A percentile compares a stretch with the other conserved stretches of the same genome.
phyloP scores from a whole-genome alignment of 371 early-diverging fungal species.

The Mortierella sp. region DNA sequence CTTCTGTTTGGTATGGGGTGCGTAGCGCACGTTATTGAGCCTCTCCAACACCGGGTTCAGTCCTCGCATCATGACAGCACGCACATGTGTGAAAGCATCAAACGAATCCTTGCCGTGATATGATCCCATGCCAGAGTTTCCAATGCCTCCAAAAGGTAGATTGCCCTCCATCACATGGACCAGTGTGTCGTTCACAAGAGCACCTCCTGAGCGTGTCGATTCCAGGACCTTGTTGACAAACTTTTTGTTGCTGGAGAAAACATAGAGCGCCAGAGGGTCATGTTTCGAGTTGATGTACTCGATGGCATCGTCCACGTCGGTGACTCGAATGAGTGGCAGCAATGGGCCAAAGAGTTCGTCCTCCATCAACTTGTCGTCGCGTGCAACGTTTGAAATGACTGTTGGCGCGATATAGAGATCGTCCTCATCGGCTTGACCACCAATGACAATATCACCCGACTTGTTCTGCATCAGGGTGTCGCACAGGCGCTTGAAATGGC shows the following conservation, averaged over 20 bases:
- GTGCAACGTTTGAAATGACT: constrained; percentile 63
- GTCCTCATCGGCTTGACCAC: constrained; percentile 63
- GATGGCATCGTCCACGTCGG: constrained; percentile 77
- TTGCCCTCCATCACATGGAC: constrained; percentile 67
- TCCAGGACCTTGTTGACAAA: constrained; percentile 58
- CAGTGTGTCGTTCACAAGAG: constrained; percentile 84
- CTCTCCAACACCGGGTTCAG: constrained; percentile 53
- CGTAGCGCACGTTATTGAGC: constrained; percentile 61
- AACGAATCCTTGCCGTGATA: constrained; percentile 88
- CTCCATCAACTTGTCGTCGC: constrained; percentile 67
- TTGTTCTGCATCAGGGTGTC: constrained; percentile 60
- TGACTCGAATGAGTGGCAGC: constrained; percentile 80
- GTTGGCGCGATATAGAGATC: constrained; percentile 76
- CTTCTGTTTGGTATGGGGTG: constrained; percentile 65
- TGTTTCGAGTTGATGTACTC: constrained; percentile 67
- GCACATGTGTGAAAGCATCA: constrained; percentile 77
- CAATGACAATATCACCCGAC: constrained; percentile 63
- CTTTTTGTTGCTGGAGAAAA: constrained; percentile 44
- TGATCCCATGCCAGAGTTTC: constrained; percentile 86
- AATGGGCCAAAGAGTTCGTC: constrained; percentile 90
- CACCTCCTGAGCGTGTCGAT: constrained; percentile 81
- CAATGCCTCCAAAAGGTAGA: constrained; percentile 94
- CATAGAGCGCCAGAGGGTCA: constrained; percentile 80
- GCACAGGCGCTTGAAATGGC: constrained; percentile 78
- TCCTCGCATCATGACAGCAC: constrained; percentile 63